Evolutionary conservation across 1,284 basidiomycete species (phyloP).

Genomic region (Ceratobasidium sp.): DNA sequence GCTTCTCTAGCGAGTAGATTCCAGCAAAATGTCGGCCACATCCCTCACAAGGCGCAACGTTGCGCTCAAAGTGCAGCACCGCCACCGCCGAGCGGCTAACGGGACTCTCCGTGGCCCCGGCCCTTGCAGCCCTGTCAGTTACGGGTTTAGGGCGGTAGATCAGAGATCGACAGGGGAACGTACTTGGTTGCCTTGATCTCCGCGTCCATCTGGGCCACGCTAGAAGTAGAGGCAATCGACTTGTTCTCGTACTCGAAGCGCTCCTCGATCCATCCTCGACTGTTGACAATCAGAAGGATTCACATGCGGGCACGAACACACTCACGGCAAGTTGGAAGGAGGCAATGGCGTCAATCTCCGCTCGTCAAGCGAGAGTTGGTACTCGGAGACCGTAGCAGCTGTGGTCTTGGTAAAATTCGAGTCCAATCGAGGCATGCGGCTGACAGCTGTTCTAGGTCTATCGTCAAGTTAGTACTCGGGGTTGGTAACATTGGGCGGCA

Average conservation of each 20-base stretch:
- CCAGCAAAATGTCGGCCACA: conserved; percentile 33
- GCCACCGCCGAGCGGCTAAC: conserved; percentile 28
- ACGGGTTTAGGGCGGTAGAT: neutral
- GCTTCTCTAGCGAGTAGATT: conserved; percentile 17
- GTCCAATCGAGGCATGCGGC: conserved; percentile 15
- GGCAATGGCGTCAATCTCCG: conserved; percentile 14
- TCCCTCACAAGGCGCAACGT: conserved; percentile 28
- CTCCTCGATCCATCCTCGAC: conserved; percentile 15
- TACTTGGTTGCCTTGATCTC: conserved; percentile 36
- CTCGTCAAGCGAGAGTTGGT: conserved; percentile 23
- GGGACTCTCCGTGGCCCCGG: conserved; percentile 4
- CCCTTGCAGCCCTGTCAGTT: conserved; percentile 4
- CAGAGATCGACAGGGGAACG: conserved; percentile 20
- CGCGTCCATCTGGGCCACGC: conserved; percentile 36
- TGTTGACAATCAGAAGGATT: neutral
- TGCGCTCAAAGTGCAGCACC: conserved; percentile 28
- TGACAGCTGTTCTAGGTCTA: conserved; percentile 30
- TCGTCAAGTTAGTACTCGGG: neutral
- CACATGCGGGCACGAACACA: neutral
- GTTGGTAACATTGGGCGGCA: neutral
- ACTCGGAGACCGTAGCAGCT: conserved; percentile 14
- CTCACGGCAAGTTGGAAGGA: conserved; percentile 20
- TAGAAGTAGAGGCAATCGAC: conserved; percentile 29
- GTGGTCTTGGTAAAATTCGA: conserved; percentile 34
- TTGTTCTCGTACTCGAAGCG: conserved; percentile 34